Conservation (phyloP, 805 yeast genomes). For the Ogataea thermomethanolica region DNA sequence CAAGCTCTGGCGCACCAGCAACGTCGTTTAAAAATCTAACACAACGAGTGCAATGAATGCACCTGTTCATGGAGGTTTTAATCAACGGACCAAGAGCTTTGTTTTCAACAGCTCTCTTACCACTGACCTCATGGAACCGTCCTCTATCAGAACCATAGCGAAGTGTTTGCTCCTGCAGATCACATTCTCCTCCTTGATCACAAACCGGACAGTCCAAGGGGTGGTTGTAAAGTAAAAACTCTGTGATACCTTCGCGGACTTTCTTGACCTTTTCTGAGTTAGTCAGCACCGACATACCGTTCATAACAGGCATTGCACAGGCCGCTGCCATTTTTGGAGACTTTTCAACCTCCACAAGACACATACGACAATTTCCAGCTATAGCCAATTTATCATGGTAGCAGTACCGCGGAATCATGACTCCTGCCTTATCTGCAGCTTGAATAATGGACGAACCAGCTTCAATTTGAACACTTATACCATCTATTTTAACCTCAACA, state of each 20-base stretch:
- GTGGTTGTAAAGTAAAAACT: slow-evolving; percentile 82
- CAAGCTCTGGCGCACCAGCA: slow-evolving; percentile 91
- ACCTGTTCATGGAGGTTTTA: slow-evolving; percentile 88
- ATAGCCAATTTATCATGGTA: slow-evolving; percentile 87
- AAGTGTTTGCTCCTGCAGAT: slow-evolving; percentile 80
- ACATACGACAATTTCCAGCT: slow-evolving; percentile 94
- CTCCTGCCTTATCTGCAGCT: slow-evolving; percentile 91
- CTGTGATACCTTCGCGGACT: slow-evolving; percentile 88
- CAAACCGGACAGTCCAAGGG: slow-evolving; percentile 91
- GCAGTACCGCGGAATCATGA: slow-evolving; percentile 83
- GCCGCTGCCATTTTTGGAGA: slow-evolving; percentile 89
- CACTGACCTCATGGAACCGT: slow-evolving; percentile 73
- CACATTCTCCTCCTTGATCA: slow-evolving; percentile 95
- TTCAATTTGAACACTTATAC: slow-evolving; percentile 70
- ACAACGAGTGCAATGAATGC: slow-evolving; percentile 90
- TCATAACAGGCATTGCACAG: slow-evolving; percentile 88
- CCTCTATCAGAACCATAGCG: slow-evolving; percentile 87
- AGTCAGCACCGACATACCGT: slow-evolving; percentile 85
- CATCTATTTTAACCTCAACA: slow-evolving; percentile 53
- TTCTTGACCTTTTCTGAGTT: slow-evolving; percentile 72
- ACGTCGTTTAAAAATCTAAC: slow-evolving; percentile 86
- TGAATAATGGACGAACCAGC: slow-evolving; percentile 87
- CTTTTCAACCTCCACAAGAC: slow-evolving; percentile 83
- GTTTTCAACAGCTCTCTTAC: slow-evolving; percentile 88
- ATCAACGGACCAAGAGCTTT: slow-evolving; percentile 87